Evolutionary conservation across 140 eudicot species (phyloP), one percentile per base, ranked within the genome.

Genomic region (Erigeron philadelphicus): DNA sequence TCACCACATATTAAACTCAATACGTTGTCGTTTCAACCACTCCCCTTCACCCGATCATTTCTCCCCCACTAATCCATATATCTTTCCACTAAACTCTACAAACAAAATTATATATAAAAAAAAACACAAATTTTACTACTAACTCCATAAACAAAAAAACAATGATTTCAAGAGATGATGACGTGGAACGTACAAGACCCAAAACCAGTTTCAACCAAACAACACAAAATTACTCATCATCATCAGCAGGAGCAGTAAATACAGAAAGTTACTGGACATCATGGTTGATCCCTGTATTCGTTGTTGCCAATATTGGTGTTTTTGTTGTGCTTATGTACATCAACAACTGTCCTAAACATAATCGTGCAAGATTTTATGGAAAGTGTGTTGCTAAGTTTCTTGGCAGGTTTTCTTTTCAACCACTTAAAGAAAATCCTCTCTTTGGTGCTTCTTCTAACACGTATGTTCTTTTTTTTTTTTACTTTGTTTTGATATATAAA

Each of bases 341-440:
- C 41, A 90, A 90, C 40, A 78, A 90, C 42, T 90, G 97, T 71
- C 95, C 95, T 1, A 82, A 82, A 53, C 87, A 84, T 49, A 53
- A 65, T 21, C 74, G 41, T 7, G 35, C 25, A 9, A 73, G 56
- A 9, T 15, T 44, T 6, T 71, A 70, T 6, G 82, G 80, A 6
- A 84, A 76, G 79, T 89, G 96, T 6, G 96, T 89, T 3, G 96
- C 86, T 4, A 79, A 78, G 76, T 90, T 90, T 73, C 92, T 90
- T 25, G 89, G 92, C 5, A 40, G 97, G 41, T 83, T 90, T 25
- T 90, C 97, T 9, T 90, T 90, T 74, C 89, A 90, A 72, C 97
- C 97, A 1, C 64, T 81, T 13, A 54, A 80, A 44, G 87, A 87
- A 55, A 90, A 90, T 79, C 97, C 97, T 59, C 77, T 85, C 57